These are phyloP conservation scores for Microdochium nivale DNA, from an alignment of 2,329 filamentous ascomycete species.

Conservation along the genomic window DNA sequence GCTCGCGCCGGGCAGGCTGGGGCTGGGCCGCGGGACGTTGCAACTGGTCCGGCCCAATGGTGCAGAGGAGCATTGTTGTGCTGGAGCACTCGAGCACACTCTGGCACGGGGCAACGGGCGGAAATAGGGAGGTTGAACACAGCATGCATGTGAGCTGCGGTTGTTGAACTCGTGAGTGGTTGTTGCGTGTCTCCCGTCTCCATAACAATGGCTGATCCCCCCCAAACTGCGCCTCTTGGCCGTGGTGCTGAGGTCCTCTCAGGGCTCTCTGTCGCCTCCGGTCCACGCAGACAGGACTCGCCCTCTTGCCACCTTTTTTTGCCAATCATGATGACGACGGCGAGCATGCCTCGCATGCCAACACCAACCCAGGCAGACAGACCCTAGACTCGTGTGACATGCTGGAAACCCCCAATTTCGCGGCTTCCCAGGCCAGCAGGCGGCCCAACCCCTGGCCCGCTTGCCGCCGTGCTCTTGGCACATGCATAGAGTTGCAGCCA, in stretches of 20 bases:
- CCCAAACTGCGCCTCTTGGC: too few species aligned
- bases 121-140: background rate
- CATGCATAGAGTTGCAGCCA: background rate
- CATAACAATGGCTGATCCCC: background rate
- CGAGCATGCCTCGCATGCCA: too few species aligned
- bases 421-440: too few species aligned
- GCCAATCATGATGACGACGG: too few species aligned
- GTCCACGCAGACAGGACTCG: too few species aligned
- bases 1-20: background rate
- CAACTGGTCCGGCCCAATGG: background rate
- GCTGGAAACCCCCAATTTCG: too few species aligned
- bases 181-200: background rate
- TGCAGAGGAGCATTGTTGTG: background rate
- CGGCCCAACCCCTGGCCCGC: background rate
- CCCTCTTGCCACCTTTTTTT: too few species aligned
- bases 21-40: background rate
- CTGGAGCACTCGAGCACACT: background rate
- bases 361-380: too few species aligned
- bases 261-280: too few species aligned
- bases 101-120: background rate
- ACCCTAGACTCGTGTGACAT: too few species aligned
- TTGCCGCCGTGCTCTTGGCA: constrained; percentile 2
- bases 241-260: too few species aligned
- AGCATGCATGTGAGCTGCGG: background rate
- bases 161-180: background rate